Conservation (phyloP, 2,329 filamentous ascomycete species). For the Chrysosporium keratinophilum region DNA sequence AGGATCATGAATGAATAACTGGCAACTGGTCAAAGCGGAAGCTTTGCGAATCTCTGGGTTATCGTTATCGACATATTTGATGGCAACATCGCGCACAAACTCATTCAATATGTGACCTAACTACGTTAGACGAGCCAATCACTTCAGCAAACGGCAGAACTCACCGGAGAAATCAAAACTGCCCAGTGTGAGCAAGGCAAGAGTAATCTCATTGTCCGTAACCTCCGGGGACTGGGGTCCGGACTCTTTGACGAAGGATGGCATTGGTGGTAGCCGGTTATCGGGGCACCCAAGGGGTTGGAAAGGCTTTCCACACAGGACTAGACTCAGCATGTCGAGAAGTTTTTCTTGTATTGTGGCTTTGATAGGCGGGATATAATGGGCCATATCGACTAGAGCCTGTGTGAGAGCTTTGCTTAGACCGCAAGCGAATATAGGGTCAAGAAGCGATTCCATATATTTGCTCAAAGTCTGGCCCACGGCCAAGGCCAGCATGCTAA, state of each 20-base stretch:
- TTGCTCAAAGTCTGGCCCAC: constrained; percentile 96
- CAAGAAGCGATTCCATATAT: constrained; percentile 90
- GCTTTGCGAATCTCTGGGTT: constrained; percentile 88
- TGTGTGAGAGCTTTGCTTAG: constrained; percentile 88
- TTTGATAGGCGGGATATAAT: constrained; percentile 93
- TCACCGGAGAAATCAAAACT: constrained; percentile 81
- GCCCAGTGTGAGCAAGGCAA: constrained; percentile 89
- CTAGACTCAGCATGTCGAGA: constrained; percentile 86
- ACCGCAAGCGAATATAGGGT: constrained; percentile 94
- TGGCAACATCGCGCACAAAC: constrained; percentile 94
- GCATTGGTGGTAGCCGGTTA: constrained; percentile 69
- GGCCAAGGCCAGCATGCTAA: constrained; percentile 88
- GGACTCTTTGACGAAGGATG: constrained; percentile 78
- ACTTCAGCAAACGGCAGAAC: constrained; percentile 1
- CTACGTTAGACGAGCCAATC: constrained; percentile 14
- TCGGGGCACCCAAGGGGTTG: constrained; percentile 84
- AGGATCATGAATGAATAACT: constrained; percentile 90
- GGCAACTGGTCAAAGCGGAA: constrained; percentile 91
- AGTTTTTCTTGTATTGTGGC: constrained; percentile 86
- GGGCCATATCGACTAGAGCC: constrained; percentile 94
- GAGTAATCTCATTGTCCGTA: constrained; percentile 74
- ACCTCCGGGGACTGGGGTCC: constrained; percentile 71
- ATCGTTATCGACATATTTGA: constrained; percentile 95
- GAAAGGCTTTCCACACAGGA: constrained; percentile 85
- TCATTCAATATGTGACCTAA: constrained; percentile 82